Base-by-base conservation (phyloP, 2,329 filamentous ascomycete genomes). In the Xylaria sp. region DNA sequence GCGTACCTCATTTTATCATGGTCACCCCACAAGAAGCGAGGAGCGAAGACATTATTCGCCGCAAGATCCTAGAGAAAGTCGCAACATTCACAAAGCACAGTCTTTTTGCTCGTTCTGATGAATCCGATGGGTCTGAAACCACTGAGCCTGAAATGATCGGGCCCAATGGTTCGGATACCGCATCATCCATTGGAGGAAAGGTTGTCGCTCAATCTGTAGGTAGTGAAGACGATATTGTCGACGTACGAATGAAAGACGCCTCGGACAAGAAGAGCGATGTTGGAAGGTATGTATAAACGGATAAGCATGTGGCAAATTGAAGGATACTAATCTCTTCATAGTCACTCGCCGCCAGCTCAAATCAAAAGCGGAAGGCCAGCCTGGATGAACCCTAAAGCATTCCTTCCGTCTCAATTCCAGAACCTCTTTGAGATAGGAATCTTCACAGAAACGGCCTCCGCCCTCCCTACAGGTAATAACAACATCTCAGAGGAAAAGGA, bases 141-240 rank as follows among this genome's bases (percentile, higher is more conserved):
- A 82, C 84, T 9, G 91, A 93, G 65, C 88, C 89, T 1, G 93
- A 95, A 75, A 86, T 91, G 54, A 87, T 93, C 23, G 83, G 92
- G 12, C 89, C 90, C 66, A 90, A 84, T 18, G 85, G 84, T 23
- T 90, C 88, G 6, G 72, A 74, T 56, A 70, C 87, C 3, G 89
- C 92, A 71, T 91, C 89, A 3, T 90, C 90, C 3, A 88, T 87
- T 10, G 92, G 92, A 72, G 59, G 66, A 0, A 71, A 91, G 76
- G 86, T 97, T 56, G 88, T 91, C 67, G 91, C 93, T 54, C 87
- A 89, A 34, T 97, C 94, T 2, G 88, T 97, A 1, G 91, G 94
- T 78, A 92, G 94, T 10, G 95, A 98, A 79, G 94, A 98, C 70
- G 93, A 93, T 70, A 89, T 98, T 76, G 92, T 98, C 6, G 93